Base-by-base conservation (phyloP, 2,329 filamentous ascomycete genomes). In the Epichloe typhina region DNA sequence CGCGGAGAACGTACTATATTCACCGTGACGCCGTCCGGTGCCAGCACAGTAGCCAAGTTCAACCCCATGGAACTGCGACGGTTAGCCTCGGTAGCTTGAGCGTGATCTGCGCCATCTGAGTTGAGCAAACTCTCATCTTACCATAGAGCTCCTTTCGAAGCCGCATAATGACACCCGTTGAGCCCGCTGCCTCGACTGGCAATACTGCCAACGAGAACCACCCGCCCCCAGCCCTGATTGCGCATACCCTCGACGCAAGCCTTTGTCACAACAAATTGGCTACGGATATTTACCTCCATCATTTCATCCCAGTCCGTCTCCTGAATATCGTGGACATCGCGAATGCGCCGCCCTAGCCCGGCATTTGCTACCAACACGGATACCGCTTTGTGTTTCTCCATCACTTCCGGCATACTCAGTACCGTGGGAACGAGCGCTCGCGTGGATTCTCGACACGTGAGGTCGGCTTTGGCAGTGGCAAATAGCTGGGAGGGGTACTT, bases 141-240 rank as follows among this genome's bases (percentile, higher is more conserved):
- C 52, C 31, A 37, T 13, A 53, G 26, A 38, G 52, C 52, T 13
- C 52, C 52, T 15, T 53, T 53, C 6, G 52, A 53, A 36, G 52
- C 52, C 13, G 52, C 52, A 38, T 53, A 53, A 35, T 53, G 52
- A 17, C 52, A 53, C 8, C 52, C 52, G 19, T 53, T 53, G 33
- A 53, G 35, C 2, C 52, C 52, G 19, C 52, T 45, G 0, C 52
- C 52, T n/a, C 52, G 48, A 19, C 48, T 50, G 9, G 52, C 52
- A 19, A 53, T 51, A 15, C 52, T 53, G 3, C 52, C 52, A 12
- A 53, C 45, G 8, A 53, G 45, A 13, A 53, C 35, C n/a, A 53
- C 41, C 19, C 52, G 15, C 49, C 52, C 52, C 52, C 52, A 53
- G 31, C 13, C 21, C 40, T 53, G 48, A 4, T 2, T 6, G n/a